Evolutionary conservation across 1,284 basidiomycete species (phyloP).

Genomic region (Cutaneotrichosporon cutaneum): DNA sequence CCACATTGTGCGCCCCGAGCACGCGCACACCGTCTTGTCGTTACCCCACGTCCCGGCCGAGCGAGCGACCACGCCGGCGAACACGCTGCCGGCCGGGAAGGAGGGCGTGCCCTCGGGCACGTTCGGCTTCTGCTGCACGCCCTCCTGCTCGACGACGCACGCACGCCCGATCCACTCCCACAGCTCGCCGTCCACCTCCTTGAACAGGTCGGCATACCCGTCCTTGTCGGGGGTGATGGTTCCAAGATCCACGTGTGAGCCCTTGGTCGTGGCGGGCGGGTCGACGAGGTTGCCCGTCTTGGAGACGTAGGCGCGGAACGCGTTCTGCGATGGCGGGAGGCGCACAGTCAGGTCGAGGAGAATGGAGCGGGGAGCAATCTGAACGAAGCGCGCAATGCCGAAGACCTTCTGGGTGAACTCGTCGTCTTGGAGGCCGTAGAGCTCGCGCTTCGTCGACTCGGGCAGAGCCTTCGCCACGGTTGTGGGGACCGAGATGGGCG

Average conservation of each 20-base stretch:
- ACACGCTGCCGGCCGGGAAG: constrained; percentile 26
- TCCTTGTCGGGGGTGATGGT: constrained; percentile 46
- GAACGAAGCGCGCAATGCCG: constrained; percentile 53
- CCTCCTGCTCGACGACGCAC: constrained; percentile 44
- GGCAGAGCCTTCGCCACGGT: constrained; percentile 32
- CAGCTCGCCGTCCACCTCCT: constrained; percentile 51
- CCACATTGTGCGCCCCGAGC: constrained; percentile 54
- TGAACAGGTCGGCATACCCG: constrained; percentile 54
- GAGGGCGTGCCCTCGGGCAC: not conserved
- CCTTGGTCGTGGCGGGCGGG: constrained; percentile 50
- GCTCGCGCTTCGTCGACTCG: constrained; percentile 12
- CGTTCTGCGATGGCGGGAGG: constrained; percentile 26
- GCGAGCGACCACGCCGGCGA: constrained; percentile 54
- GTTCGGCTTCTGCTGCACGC: not conserved
- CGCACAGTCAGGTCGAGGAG: constrained; percentile 53
- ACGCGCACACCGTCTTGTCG: constrained; percentile 55
- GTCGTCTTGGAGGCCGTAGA: constrained; percentile 46
- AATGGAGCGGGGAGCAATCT: constrained; percentile 49
- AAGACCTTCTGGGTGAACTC: constrained; percentile 52
- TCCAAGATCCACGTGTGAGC: constrained; percentile 38
- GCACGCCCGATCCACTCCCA: constrained; percentile 54
- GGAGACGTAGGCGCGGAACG: constrained; percentile 44
- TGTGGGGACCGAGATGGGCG: constrained; percentile 42
- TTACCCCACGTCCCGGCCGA: constrained; percentile 54
- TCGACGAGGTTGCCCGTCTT: constrained; percentile 49